phyloP scores from a whole-genome alignment of 345 rosid genomes.

The Arabis alpina region DNA sequence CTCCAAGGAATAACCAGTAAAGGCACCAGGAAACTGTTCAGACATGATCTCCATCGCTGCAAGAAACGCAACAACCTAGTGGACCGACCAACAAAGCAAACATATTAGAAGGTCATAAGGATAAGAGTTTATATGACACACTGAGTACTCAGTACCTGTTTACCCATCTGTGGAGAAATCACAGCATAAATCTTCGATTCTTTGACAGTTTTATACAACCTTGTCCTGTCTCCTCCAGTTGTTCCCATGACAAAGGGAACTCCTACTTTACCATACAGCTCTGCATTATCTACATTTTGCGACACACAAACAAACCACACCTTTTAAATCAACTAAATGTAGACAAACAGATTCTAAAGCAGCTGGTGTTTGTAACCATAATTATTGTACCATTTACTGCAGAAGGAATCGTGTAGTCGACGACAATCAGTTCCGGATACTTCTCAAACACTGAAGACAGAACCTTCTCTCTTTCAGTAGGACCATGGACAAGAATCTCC shows the following conservation, averaged over 20 bases:
- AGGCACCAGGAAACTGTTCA: slow-evolving; percentile 89
- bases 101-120: slow-evolving; percentile 13
- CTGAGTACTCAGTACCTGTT: slow-evolving; percentile 54
- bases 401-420: slow-evolving; percentile 83
- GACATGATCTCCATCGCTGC: slow-evolving; percentile 98
- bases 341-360: slow-evolving; percentile 1
- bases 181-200: slow-evolving; percentile 77
- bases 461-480: slow-evolving; percentile 73
- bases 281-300: slow-evolving; percentile 65
- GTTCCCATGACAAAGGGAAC: slow-evolving; percentile 98
- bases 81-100: slow-evolving; percentile 29
- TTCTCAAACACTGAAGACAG: slow-evolving; percentile 59
- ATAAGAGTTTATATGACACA: neutral
- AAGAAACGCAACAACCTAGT: slow-evolving; percentile 89
- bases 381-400: slow-evolving; percentile 72
- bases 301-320: neutral
- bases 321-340: neutral
- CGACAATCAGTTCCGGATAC: slow-evolving; percentile 76
- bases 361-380: neutral
- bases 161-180: slow-evolving; percentile 97
- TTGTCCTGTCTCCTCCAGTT: slow-evolving; percentile 84
- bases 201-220: slow-evolving; percentile 64
- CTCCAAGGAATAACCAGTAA: slow-evolving; percentile 83
- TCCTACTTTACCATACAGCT: slow-evolving; percentile 80
- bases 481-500: slow-evolving; percentile 71